Evolutionary conservation across 2,329 filamentous ascomycete genomes (phyloP), one percentile per base, ranked within the genome.

Genomic region (Diaporthe sp.): DNA sequence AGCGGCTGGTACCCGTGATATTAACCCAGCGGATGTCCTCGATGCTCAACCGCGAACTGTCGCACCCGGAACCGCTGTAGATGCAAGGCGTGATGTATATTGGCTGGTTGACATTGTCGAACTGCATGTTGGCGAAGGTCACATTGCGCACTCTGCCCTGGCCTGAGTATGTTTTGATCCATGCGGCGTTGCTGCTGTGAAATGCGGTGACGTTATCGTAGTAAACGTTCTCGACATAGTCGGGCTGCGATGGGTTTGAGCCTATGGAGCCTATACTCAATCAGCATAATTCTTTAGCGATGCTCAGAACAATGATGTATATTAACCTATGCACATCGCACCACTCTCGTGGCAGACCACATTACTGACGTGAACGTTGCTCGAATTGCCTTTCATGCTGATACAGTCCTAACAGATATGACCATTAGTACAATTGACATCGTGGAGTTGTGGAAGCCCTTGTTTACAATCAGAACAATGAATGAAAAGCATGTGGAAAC

Each of bases 51-150:
- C 83, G 81, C 44, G 81, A 84, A 22, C 77, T 78, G 76, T 86
- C 84, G 79, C 85, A 86, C 72, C 80, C 81, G 53, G 78, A 76
- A 66, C 74, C 79, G 25, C 81, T 80, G 80, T 87, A 87, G 77
- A 86, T 87, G 76, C 86, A 88, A 0, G 83, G 81, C 5, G 84
- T 85, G 17, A 87, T 81, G 78, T 87, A 87, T 76, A 88, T 86
- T 17, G 85, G 86, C 78, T 87, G 86, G 78, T 87, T 86, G 75
- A 88, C 85, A 77, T 85, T 79, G 56, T 81, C 78, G 75, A 83
- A 79, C 19, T 76, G 63, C 72, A 84, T 80, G 80, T 87, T 85
- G 75, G 82, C 79, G 77, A 86, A 86, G 1, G 85, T 86, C 32
- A 87, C 79, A 77, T 86, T 86, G 22, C 78, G 79, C 6, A 87